Conservation (phyloP, 2,329 filamentous ascomycete genomes). For the Neoascochyta sp. region DNA sequence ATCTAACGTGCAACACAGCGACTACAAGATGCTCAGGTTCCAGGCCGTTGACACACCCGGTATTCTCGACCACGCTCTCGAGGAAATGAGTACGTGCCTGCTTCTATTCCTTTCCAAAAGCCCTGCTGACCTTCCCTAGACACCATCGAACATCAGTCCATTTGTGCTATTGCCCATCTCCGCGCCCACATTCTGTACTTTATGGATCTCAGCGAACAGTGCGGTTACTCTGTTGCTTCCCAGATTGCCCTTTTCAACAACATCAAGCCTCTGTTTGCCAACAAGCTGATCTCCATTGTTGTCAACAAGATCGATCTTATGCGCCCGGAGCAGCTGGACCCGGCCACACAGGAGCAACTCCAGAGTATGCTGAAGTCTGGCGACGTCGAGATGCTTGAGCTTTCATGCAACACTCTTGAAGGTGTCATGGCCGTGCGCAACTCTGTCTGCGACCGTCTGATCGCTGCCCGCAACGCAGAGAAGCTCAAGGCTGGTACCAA, state of each 20-base stretch:
- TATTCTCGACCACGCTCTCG: constrained; percentile 92
- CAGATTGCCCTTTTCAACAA: constrained; percentile 95
- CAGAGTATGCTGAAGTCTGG: constrained; percentile 77
- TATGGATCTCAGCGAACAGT: constrained; percentile 96
- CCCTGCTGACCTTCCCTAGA: constrained; percentile 39
- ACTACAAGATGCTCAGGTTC: constrained; percentile 89
- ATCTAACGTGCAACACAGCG: constrained; percentile 36
- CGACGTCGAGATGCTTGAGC: constrained; percentile 87
- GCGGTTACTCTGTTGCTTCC: constrained; percentile 86
- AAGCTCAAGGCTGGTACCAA: constrained; percentile 90
- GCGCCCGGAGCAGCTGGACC: constrained; percentile 79
- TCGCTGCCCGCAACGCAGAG: constrained; percentile 89
- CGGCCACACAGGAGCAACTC: constrained; percentile 72
- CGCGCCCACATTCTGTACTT: constrained; percentile 95
- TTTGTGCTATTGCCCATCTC: constrained; percentile 95
- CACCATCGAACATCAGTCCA: constrained; percentile 98
- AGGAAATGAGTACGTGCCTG: constrained; percentile 72
- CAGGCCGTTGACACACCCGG: constrained; percentile 98
- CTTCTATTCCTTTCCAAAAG: too few species aligned
- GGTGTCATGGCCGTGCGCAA: constrained; percentile 95
- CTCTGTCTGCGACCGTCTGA: constrained; percentile 84
- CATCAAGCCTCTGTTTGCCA: constrained; percentile 89
- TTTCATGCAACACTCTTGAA: constrained; percentile 92
- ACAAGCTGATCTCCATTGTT: constrained; percentile 95
- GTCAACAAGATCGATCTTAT: constrained; percentile 98